These are phyloP conservation scores for Vitis hybrid DNA, from an alignment of 177 flowering plant species.

Conservation along the genomic window DNA sequence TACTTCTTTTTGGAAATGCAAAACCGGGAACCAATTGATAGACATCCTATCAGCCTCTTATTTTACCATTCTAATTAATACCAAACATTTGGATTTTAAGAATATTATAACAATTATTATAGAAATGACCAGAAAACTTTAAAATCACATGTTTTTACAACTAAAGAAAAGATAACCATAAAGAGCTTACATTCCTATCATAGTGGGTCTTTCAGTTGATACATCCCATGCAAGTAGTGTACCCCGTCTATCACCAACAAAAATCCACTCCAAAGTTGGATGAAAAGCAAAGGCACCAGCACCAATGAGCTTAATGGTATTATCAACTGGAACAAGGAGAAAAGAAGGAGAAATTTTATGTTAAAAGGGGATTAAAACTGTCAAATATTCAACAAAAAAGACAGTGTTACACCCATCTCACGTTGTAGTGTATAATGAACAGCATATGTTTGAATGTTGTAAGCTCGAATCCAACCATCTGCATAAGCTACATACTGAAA, in stretches of 20 bases:
- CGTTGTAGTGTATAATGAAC: slow-evolving; percentile 93
- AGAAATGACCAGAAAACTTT: background rate
- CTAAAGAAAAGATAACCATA: background rate
- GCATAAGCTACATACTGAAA: slow-evolving; percentile 97
- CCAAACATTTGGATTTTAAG: no score
- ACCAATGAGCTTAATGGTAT: slow-evolving; percentile 86
- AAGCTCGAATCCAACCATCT: slow-evolving; percentile 94
- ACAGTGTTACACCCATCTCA: slow-evolving; percentile 38
- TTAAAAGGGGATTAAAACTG: background rate
- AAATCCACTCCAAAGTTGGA: slow-evolving; percentile 95
- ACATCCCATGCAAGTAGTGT: slow-evolving; percentile 99
- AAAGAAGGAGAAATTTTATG: background rate
- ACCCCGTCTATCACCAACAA: slow-evolving; percentile 98
- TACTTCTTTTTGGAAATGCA: no score
- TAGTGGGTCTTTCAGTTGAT: slow-evolving; percentile 90
- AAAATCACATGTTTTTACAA: background rate
- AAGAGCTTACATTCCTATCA: slow-evolving; percentile 93
- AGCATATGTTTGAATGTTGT: slow-evolving; percentile 94
- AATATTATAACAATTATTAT: background rate
- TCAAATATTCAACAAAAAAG: background rate
- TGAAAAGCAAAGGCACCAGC: slow-evolving; percentile 97
- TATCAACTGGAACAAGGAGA: slow-evolving; percentile 69
- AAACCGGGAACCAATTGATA: no score
- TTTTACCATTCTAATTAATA: background rate
- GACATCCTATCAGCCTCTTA: background rate